Conservation (phyloP, 2,329 filamentous ascomycete genomes). For the Nigrospora oryzae region DNA sequence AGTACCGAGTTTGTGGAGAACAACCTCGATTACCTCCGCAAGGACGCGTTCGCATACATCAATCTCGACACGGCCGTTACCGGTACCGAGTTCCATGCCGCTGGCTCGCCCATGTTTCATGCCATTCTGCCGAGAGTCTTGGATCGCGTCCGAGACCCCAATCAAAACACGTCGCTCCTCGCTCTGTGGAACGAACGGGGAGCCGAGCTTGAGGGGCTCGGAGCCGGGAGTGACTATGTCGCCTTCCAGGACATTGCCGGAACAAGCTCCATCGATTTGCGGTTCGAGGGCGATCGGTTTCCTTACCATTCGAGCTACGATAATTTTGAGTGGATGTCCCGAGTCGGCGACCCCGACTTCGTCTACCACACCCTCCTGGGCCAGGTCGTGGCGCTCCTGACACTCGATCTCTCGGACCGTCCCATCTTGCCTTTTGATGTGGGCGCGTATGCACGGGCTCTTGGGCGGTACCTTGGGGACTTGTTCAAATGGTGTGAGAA, state of each 20-base stretch:
- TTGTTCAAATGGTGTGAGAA: constrained; percentile 57
- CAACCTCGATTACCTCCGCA: constrained; percentile 62
- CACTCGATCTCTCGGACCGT: constrained; percentile 76
- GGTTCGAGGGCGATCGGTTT: constrained; percentile 59
- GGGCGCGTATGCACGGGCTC: constrained; percentile 57
- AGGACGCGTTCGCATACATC: constrained; percentile 75
- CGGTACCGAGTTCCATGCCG: constrained; percentile 66
- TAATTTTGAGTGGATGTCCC: constrained; percentile 77
- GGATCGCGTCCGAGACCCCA: constrained; percentile 65
- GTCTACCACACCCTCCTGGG: constrained; percentile 71
- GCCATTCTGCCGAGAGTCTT: constrained; percentile 65
- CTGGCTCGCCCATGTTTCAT: constrained; percentile 73
- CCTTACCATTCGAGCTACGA: constrained; percentile 85
- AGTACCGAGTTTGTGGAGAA: constrained; percentile 94
- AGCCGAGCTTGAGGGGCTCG: constrained; percentile 57
- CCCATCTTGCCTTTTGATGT: constrained; percentile 79
- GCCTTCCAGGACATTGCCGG: constrained; percentile 90
- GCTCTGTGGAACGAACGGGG: constrained; percentile 65
- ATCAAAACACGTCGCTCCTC: constrained; percentile 61
- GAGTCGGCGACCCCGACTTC: constrained; percentile 74
- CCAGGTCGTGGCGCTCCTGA: constrained; percentile 72
- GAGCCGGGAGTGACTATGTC: constrained; percentile 73
- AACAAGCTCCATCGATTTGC: constrained; percentile 77
- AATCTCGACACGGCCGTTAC: constrained; percentile 82
- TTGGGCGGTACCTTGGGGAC: constrained; percentile 58